Conservation (phyloP, 345 rosid species). For the Boechera retrofracta region DNA sequence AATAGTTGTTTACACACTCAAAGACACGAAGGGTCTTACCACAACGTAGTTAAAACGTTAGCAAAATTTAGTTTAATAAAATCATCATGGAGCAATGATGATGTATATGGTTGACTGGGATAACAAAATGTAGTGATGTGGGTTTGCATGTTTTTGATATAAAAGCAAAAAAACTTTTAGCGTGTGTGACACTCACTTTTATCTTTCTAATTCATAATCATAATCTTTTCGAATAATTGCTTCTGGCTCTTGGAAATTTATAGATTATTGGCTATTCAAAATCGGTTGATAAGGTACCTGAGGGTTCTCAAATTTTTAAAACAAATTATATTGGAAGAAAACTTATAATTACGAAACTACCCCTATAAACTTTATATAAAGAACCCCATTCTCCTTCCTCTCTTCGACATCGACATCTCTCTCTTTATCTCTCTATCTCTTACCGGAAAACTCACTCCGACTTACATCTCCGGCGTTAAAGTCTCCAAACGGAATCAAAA, state of each 20-base stretch:
- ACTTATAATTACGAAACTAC: conserved; percentile 9
- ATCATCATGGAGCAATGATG: conserved; percentile 21
- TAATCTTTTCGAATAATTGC: conserved; percentile 28
- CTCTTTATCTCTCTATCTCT: conserved; percentile 21
- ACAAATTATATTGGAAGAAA: background rate
- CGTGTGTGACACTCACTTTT: conserved; percentile 24
- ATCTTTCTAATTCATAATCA: conserved; percentile 36
- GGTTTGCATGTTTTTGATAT: conserved; percentile 6
- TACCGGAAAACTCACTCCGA: conserved; percentile 32
- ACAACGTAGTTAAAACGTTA: conserved; percentile 10
- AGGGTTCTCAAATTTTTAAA: background rate
- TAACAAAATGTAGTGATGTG: conserved; percentile 27
- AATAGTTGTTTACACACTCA: background rate
- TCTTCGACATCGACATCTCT: conserved; percentile 15
- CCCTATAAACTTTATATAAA: conserved; percentile 35
- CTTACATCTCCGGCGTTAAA: background rate
- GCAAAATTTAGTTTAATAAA: background rate
- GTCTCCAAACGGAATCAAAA: background rate
- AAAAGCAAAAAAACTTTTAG: background rate
- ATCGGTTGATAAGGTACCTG: conserved; percentile 18
- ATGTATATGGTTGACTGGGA: conserved; percentile 27
- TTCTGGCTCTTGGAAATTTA: conserved; percentile 27
- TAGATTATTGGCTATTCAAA: conserved; percentile 12
- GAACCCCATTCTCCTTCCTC: conserved; percentile 4
- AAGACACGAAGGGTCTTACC: background rate